These are phyloP conservation scores for Plasmodium gonderi DNA, from an alignment of 169 alveolate genomes.

Conservation along the genomic window DNA sequence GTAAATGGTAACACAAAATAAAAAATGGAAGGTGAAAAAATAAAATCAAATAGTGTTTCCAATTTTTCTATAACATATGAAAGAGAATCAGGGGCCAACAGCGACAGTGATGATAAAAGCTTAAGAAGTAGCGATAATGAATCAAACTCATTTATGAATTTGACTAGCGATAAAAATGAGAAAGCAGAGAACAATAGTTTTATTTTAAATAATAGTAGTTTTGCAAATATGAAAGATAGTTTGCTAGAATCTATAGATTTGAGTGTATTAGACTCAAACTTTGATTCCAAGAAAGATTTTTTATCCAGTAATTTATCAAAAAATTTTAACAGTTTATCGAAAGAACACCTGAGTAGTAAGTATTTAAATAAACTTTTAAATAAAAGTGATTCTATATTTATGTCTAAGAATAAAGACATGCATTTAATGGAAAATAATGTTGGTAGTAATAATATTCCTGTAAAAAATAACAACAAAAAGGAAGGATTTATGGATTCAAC, in stretches of 20 bases:
- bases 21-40: conserved; percentile 62
- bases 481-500: conserved; percentile 39
- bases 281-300: conserved; percentile 59
- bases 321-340: conserved; percentile 53
- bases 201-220: conserved; percentile 53
- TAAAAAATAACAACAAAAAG: conserved; percentile 13
- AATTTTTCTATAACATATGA: conserved; percentile 62
- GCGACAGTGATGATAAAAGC: conserved; percentile 54
- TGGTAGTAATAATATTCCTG: background rate
- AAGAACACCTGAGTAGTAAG: conserved; percentile 46
- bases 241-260: conserved; percentile 67
- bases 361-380: conserved; percentile 69
- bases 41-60: conserved; percentile 47
- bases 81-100: conserved; percentile 59
- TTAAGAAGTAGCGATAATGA: conserved; percentile 64
- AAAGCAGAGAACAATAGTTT: conserved; percentile 54
- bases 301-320: conserved; percentile 59
- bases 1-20: background rate
- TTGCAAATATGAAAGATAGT: conserved; percentile 62
- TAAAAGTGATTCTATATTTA: conserved; percentile 15
- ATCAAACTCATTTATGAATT: conserved; percentile 51
- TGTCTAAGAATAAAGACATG: conserved; percentile 17
- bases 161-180: conserved; percentile 56
- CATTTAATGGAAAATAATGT: conserved; percentile 5
- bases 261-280: conserved; percentile 66